Conservation (phyloP, 2,329 filamentous ascomycete genomes). For the Fusarium anguioides region DNA sequence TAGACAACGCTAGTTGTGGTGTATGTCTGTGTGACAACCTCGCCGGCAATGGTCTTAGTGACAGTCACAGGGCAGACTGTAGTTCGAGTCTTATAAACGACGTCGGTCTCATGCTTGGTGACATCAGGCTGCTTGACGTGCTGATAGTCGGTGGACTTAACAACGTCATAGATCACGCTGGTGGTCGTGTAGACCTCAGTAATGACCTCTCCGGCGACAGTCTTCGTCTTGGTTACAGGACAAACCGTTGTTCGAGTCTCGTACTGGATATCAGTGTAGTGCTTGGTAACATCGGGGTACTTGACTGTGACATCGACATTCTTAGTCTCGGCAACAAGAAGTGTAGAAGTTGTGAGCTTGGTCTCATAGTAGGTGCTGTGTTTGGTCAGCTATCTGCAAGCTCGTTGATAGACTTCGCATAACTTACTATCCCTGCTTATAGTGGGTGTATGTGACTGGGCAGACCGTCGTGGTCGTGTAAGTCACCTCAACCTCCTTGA, state of each 20-base stretch:
- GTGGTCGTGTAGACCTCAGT: conserved; percentile 48
- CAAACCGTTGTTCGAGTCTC: conserved; percentile 58
- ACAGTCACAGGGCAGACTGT: conserved; percentile 56
- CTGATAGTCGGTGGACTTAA: conserved; percentile 48
- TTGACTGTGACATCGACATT: conserved; percentile 53
- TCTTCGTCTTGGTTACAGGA: conserved; percentile 56
- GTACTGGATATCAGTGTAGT: conserved; percentile 50
- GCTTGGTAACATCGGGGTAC: conserved; percentile 49
- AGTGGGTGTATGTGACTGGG: conserved; percentile 58
- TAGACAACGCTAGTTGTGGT: conserved; percentile 48
- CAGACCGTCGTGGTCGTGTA: conserved; percentile 59
- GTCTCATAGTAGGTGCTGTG: conserved; percentile 57
- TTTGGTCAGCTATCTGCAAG: conserved; percentile 24
- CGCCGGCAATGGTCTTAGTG: conserved; percentile 52
- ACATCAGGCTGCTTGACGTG: conserved; percentile 53
- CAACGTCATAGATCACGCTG: conserved; percentile 45
- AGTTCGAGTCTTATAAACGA: conserved; percentile 57
- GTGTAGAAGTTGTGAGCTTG: conserved; percentile 56
- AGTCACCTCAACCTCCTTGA: conserved; percentile 45
- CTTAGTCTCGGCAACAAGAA: conserved; percentile 55
- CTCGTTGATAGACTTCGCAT: not conserved
- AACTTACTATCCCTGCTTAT: conserved; percentile 55
- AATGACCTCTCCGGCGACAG: conserved; percentile 43
- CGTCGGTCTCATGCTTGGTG: conserved; percentile 48
- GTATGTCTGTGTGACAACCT: conserved; percentile 54